Evolutionary conservation across 306 rosid genomes (phyloP), one percentile per base, ranked within the genome.

Genomic region (Geum urbanum): DNA sequence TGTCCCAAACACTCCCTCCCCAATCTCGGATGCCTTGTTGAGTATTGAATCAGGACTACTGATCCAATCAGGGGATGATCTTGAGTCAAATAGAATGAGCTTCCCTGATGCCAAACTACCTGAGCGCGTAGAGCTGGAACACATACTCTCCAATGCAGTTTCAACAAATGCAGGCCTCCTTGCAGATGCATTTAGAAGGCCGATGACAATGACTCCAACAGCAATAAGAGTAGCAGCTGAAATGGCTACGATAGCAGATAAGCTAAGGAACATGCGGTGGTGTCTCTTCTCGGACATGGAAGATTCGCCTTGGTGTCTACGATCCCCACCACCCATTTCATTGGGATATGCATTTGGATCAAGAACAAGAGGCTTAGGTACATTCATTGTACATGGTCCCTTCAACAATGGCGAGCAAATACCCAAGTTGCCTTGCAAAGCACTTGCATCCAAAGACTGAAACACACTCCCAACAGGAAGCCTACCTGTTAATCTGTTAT

Each of bases 311-410:
- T 72, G 77, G 18, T 76, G 79, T 60, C 80, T 77, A 27, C 72
- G 78, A 66, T 82, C 71, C 16, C 80, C 66, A 52, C 57, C 68
- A 61, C 41, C 74, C 53, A 85, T 86, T 86, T 86, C 89, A 72
- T 53, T 75, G 76, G 65, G 58, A 77, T 80, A 86, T 4, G 87
- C 94, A 80, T 85, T 84, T 27, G 98, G 98, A 54, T 90, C 96
- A 66, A 94, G 87, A 5, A 90, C 98, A 52, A 94, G 90, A 19
- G 98, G 98, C 80, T 94, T 94, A 7, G 97, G 82, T 11, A 88
- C 96, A 77, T 94, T 79, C 95, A 90, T 77, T 70, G 63, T 87
- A 37, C 98, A 94, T n/a, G 98, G 97, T 50, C 98, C 98, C 71
- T 86, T 74, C 71, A 94, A 61, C 78, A 94, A 77, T 15, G 92